Evolutionary conservation across 176 grass and related monocot species (phyloP), one percentile per base, ranked within the genome.

Genomic region (Coix lacrymajobi): DNA sequence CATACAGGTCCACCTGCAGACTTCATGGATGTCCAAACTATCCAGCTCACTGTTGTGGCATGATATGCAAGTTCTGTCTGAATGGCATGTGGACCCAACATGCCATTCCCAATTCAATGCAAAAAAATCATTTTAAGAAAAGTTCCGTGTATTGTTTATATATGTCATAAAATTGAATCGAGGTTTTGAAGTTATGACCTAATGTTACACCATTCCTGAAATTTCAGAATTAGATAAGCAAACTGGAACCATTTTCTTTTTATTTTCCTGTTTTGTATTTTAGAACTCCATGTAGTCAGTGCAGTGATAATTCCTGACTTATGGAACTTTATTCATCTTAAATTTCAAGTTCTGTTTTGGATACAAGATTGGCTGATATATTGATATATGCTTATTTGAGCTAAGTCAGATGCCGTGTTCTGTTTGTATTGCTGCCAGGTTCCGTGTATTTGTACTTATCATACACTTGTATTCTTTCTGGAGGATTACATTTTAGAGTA

Each of bases 311-410:
- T 28, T 89, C 64, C 75, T 62, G 58, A 14, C 37, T 17, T 75
- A 39, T 16, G 13, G 63, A 54, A 45, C 33, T 16, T 49, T 57
- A 31, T 19, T 17, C 15, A 31, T 37, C 25, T 40, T 37, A 36
- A 66, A 34, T 46, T 71, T 48, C 37, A 78, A 82, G 56, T 45
- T 78, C 9, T 39, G 31, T 78, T 82, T 61, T 66, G 63, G 15
- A 71, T 74, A 61, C 17, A 40, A 26, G 45, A 80, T 62, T 74
- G 62, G 4, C 38, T 81, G 6, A 43, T 62, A 36, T 61, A 32
- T 39, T 56, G 7, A 10, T 80, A 84, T 68, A 11, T 80, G 22
- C 10, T 29, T 11, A 67, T 84, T 75, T 84, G 76, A 84, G 60
- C 46, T 68, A 39, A 88, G 71, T 84, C 11, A 66, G 40, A 80